Evolutionary conservation across 495 filamentous ascomycete genomes (phyloP), one percentile per base, ranked within the genome.

Genomic region (Aspergillus mulundensis): DNA sequence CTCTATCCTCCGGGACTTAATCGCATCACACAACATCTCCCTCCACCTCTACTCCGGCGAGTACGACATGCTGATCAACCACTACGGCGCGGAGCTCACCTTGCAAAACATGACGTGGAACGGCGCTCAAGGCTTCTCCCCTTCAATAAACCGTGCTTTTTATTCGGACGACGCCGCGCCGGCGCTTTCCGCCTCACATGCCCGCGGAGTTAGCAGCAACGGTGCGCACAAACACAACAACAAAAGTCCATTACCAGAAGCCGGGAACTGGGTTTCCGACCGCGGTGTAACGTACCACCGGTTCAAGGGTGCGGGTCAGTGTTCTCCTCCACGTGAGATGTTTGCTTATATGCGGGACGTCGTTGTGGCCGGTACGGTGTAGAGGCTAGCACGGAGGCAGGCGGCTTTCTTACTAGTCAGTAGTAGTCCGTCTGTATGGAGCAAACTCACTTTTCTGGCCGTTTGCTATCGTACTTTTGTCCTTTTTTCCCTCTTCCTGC

Each of bases 51-150:
- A 72, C 50, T 65, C 64, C 21, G 74, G 74, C 16, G 68, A 76
- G 38, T 60, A 66, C 61, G 74, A 77, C 57, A 65, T 76, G 63
- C 41, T 76, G 30, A 56, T 74, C 54, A 77, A 75, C 38, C 70
- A 76, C 58, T 46, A 70, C 24, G 75, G 74, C 7, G 62, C 59
- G 5, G 67, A 76, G 40, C 53, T 76, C 16, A 59, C 57, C 10
- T 60, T 77, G n/a, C 69, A 76, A 58, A 77, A 77, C 46, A 76
- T 78, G 74, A 75, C 60, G n/a, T 62, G 53, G 53, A 36, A 54
- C 6, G 67, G 69, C 11, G 61, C 51, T 3, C 69, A 71, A 59
- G 70, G 69, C 2, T 73, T 70, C 34, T n/a, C 53, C 5, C 16
- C 47, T 12, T 58, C 57, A 15, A 65, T 67, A 2, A 50, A 14